phyloP scores from a whole-genome alignment of 2,329 filamentous ascomycete genomes.

The Nigrograna mackinnonii region DNA sequence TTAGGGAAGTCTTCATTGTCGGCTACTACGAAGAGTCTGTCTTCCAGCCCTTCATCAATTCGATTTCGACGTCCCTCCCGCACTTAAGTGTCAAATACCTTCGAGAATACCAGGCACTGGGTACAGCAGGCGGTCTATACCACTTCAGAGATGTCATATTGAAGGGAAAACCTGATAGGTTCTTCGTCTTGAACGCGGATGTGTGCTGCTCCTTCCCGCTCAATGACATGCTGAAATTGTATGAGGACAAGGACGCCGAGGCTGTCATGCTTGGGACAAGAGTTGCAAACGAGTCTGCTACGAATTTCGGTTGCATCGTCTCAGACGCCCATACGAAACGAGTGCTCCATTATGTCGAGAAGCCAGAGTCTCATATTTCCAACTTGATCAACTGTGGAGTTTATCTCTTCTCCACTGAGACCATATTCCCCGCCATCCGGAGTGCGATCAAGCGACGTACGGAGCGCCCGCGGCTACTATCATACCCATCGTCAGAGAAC shows the following conservation, averaged over 20 bases:
- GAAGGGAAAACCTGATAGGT: slow-evolving; percentile 90
- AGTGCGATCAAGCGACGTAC: slow-evolving; percentile 94
- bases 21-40: slow-evolving; percentile 98
- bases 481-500: slow-evolving; percentile 96
- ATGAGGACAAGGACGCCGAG: slow-evolving; percentile 93
- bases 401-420: slow-evolving; percentile 94
- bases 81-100: slow-evolving; percentile 92
- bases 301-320: slow-evolving; percentile 97
- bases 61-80: slow-evolving; percentile 81
- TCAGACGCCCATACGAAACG: slow-evolving; percentile 91
- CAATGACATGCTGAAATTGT: slow-evolving; percentile 91
- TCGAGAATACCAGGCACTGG: slow-evolving; percentile 94
- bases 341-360: slow-evolving; percentile 98
- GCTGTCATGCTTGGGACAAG: slow-evolving; percentile 94
- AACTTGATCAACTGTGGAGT: slow-evolving; percentile 99
- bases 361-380: slow-evolving; percentile 95
- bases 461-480: slow-evolving; percentile 85
- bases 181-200: slow-evolving; percentile 97
- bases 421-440: slow-evolving; percentile 94
- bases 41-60: slow-evolving; percentile 98
- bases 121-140: slow-evolving; percentile 95
- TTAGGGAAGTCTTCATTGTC: slow-evolving; percentile 96
- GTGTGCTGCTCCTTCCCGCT: slow-evolving; percentile 99
- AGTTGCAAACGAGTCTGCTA: slow-evolving; percentile 86
- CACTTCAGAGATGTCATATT: slow-evolving; percentile 99